Conservation (phyloP, 768 basidiomycete species). For the Grammothele lineata region DNA sequence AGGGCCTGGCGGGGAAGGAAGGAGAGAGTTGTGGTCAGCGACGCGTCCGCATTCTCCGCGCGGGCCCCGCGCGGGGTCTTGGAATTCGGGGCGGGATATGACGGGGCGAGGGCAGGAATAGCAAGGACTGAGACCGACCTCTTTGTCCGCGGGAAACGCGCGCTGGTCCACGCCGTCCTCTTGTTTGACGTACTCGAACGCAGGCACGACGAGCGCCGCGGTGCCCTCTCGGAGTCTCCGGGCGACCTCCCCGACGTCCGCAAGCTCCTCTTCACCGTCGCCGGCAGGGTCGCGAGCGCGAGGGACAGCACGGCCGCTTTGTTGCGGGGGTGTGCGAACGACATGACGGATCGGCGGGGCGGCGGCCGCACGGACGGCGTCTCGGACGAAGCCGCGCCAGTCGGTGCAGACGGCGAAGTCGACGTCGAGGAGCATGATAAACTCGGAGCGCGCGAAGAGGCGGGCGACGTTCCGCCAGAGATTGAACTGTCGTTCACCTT, state of each 20-base stretch:
- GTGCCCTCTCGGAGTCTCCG: slow-evolving; percentile 51
- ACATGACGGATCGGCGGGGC: slow-evolving; percentile 2
- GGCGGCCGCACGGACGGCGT: slow-evolving; percentile 27
- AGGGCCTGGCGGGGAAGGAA: slow-evolving; percentile 38
- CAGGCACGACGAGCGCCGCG: slow-evolving; percentile 77
- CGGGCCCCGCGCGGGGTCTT: too few relatives aligned
- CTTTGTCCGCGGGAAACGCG: slow-evolving; percentile 66
- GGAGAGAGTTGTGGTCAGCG: too few relatives aligned
- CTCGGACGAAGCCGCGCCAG: slow-evolving; percentile 57
- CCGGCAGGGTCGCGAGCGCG: background rate
- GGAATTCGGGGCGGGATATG: too few relatives aligned
- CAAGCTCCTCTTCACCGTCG: background rate
- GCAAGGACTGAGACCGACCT: slow-evolving; percentile 34
- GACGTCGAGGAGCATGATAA: slow-evolving; percentile 88
- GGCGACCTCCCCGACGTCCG: slow-evolving; percentile 18
- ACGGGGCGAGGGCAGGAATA: too few relatives aligned
- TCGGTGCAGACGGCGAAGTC: slow-evolving; percentile 85
- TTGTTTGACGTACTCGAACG: slow-evolving; percentile 74
- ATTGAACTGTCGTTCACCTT: slow-evolving; percentile 74
- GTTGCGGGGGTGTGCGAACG: slow-evolving; percentile 7
- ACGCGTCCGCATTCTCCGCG: too few relatives aligned
- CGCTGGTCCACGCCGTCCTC: slow-evolving; percentile 55
- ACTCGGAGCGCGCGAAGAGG: slow-evolving; percentile 77
- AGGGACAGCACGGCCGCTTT: background rate
- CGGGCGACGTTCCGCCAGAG: slow-evolving; percentile 87